Evolutionary conservation across 2,329 filamentous ascomycete species (phyloP).

Genomic region (Aphanocladium album): DNA sequence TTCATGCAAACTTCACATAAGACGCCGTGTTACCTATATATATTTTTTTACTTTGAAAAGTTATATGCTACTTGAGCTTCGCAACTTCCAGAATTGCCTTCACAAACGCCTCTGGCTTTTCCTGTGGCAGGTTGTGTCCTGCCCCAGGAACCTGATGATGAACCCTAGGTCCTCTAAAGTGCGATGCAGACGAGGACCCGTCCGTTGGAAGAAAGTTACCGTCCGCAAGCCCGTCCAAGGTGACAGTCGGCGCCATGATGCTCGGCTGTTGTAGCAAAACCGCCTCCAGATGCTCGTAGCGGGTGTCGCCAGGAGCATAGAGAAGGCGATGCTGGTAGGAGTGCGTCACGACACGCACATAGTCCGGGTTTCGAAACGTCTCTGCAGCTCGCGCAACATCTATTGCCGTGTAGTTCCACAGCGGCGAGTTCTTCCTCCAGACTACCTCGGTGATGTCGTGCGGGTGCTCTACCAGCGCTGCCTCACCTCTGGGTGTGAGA

Average conservation of each 20-base stretch:
- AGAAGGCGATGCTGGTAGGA: constrained; percentile 30
- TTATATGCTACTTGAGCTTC: background rate
- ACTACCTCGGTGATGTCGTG: constrained; percentile 18
- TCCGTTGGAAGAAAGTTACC: constrained; percentile 14
- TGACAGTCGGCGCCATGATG: constrained; percentile 13
- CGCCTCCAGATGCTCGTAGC: constrained; percentile 2
- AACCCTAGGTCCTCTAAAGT: constrained; percentile 13
- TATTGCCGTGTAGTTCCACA: constrained; percentile 19
- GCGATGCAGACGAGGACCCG: constrained; percentile 9
- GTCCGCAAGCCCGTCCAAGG: constrained; percentile 12
- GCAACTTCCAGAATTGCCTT: constrained; percentile 9
- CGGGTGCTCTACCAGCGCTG: constrained; percentile 16
- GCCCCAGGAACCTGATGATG: constrained; percentile 14
- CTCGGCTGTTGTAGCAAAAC: constrained; percentile 13
- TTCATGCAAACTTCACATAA: no score
- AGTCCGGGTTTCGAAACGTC: constrained; percentile 32
- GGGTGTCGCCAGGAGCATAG: constrained; percentile 21
- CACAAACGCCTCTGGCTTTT: constrained; percentile 15
- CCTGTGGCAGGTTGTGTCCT: constrained; percentile 15
- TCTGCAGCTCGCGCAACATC: constrained; percentile 19
- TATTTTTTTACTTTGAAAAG: background rate
- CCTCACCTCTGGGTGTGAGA: constrained; percentile 20
- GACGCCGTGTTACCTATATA: no score
- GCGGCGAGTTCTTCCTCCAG: constrained; percentile 21
- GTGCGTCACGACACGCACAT: constrained; percentile 46